Evolutionary conservation across 208 protist genomes (phyloP), one percentile per base, ranked within the genome.

Genomic region (Acanthamoeba royreba): DNA sequence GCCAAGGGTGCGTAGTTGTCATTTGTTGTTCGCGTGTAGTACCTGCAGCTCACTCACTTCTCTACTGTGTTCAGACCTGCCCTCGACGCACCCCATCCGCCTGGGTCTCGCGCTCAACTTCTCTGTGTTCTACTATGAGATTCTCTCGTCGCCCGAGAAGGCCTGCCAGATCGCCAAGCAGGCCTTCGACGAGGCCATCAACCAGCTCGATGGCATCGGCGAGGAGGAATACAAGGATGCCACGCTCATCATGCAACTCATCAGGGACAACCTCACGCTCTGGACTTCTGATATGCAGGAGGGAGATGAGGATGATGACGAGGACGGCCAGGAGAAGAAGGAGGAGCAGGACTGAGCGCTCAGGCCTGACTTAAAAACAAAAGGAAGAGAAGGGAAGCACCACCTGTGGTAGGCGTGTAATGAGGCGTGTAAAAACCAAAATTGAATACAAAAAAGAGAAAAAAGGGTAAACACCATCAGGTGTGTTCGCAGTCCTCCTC

Each of bases 41-140:
- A 17, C 25, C 25, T 25, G 17, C 25, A 28, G 19, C 25, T 49
- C 31, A 52, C n/a, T 46, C 17, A 52, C 43, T 52, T 85, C 49
- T 49, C 35, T 46, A 33, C 17, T 85, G n/a, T n/a, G n/a, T n/a
- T n/a, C 69, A 81, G 69, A 81, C 22, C 93, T 98, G 1, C 81
- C 96, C 19, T 96, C 97, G n/a, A 98, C 98, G 17, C 93, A 98
- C 92, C 98, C 98, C 31, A 98, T 98, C 83, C 96, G 97, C 35
- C 96, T 98, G 19, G 98, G 98, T 28, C 94, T 98, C 25, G 97
- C 97, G 42, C 96, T 98, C 40, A 98, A 98, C 95, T 98, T 98
- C 95, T 98, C 98, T 22, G 98, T 98, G 31, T 98, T 98, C 95
- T 97, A 98, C 94, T 98, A 98, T 93, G 98, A 98, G 88, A 98